phyloP scores from a whole-genome alignment of 768 basidiomycete genomes.

The Kwoniella pini region DNA sequence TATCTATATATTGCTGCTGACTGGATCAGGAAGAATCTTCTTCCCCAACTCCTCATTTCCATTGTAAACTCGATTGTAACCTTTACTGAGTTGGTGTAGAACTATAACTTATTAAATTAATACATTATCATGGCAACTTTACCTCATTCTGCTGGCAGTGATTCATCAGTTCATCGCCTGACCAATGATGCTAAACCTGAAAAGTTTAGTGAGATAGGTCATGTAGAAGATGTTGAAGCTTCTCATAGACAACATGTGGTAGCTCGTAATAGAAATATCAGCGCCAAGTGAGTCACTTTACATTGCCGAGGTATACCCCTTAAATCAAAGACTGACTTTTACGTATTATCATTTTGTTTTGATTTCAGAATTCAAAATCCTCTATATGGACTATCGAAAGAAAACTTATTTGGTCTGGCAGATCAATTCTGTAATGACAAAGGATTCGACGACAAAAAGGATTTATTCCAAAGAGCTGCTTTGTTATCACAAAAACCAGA shows the following conservation, averaged over 20 bases:
- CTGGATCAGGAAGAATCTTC: not conserved
- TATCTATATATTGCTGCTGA: not conserved
- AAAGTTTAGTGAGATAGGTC: conserved; percentile 19
- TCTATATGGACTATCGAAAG: conserved; percentile 32
- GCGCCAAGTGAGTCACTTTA: conserved; percentile 26
- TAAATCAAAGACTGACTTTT: no score
- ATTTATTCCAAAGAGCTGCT: conserved; percentile 46
- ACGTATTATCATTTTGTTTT: no score
- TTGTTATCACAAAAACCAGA: conserved; percentile 45
- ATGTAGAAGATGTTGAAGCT: conserved; percentile 23
- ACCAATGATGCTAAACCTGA: conserved; percentile 11
- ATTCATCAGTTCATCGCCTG: conserved; percentile 1
- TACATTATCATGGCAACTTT: conserved; percentile 2
- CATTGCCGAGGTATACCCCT: no score
- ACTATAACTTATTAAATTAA: no score
- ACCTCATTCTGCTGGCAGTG: conserved; percentile 2
- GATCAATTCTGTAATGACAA: conserved; percentile 34
- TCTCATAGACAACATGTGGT: conserved; percentile 6
- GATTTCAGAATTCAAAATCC: conserved; percentile 31
- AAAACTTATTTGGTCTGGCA: conserved; percentile 30
- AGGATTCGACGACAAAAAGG: conserved; percentile 36
- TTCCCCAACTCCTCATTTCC: not conserved
- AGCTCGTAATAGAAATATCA: conserved; percentile 27
- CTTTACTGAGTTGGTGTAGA: no score
- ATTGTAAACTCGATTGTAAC: no score